phyloP scores from a whole-genome alignment of 768 basidiomycete species.

The Suillus lakei region DNA sequence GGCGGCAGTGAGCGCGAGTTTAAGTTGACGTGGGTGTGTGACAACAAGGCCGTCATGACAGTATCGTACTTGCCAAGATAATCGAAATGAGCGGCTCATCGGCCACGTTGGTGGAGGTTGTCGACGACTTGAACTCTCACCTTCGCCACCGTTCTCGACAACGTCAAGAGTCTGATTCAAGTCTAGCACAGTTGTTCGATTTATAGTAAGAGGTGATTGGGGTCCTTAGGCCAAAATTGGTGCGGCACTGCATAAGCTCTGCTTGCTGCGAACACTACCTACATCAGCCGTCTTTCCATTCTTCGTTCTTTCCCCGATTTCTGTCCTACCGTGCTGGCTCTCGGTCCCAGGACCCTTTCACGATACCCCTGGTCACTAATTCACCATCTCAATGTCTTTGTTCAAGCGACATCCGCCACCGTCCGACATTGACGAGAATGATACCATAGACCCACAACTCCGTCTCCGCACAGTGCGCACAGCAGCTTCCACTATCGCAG shows the following conservation, averaged over 20 bases:
- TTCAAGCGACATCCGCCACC: constrained; percentile 43
- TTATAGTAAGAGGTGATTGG: background rate
- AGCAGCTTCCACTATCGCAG: constrained; percentile 88
- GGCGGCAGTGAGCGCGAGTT: no score
- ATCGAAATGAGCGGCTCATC: background rate
- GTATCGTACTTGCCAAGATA: background rate
- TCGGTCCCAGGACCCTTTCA: constrained; percentile 22
- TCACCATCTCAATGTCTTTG: constrained; percentile 37
- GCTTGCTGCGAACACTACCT: background rate
- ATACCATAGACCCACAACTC: constrained; percentile 79
- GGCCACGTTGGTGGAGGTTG: background rate
- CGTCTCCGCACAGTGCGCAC: constrained; percentile 92
- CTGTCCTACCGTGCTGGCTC: constrained; percentile 36
- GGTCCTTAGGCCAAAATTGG: constrained; percentile 1
- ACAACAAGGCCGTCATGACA: no score
- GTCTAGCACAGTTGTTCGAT: background rate
- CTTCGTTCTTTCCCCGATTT: constrained; percentile 15
- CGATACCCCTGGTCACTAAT: constrained; percentile 26
- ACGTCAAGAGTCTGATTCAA: background rate
- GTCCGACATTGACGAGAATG: constrained; percentile 65
- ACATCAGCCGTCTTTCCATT: constrained; percentile 5
- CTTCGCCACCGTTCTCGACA: background rate
- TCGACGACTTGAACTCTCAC: background rate
- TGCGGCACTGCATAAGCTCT: background rate
- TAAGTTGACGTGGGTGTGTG: background rate